Evolutionary conservation across 495 filamentous ascomycete genomes (phyloP).

Genomic region (Hyaloscypha finlandica): DNA sequence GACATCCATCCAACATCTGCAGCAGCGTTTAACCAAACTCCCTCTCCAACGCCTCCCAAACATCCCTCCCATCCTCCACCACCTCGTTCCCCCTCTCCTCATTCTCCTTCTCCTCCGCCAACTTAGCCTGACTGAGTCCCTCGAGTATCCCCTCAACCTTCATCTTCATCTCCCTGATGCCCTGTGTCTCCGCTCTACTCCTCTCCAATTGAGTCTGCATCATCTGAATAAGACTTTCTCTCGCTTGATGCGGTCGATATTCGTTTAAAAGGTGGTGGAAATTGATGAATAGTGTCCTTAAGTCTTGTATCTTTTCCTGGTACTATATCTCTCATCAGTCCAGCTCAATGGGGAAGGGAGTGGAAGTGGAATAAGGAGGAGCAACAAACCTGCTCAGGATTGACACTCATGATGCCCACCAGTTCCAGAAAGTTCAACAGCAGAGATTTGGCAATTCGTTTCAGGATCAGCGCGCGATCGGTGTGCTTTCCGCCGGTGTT

Average conservation of each 20-base stretch:
- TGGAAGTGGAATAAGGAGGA: neutral
- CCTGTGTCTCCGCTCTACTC: conserved; percentile 74
- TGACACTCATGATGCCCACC: conserved; percentile 62
- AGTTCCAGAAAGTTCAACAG: conserved; percentile 86
- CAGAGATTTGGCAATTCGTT: conserved; percentile 75
- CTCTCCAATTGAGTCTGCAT: conserved; percentile 87
- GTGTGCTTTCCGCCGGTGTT: conserved; percentile 43
- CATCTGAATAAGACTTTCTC: conserved; percentile 84
- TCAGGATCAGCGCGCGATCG: conserved; percentile 75
- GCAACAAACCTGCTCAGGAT: conserved; percentile 55
- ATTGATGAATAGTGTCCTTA: conserved; percentile 82
- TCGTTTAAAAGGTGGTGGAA: conserved; percentile 90
- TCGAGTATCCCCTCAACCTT: conserved; percentile 71
- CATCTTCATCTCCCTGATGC: conserved; percentile 69
- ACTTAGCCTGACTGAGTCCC: conserved; percentile 54
- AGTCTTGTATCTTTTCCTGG: conserved; percentile 67
- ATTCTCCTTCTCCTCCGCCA: conserved; percentile 23
- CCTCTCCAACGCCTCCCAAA: conserved; percentile 30
- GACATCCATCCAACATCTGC: too few relatives aligned
- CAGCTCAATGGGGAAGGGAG: neutral
- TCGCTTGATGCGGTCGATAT: conserved; percentile 92
- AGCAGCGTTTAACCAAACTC: conserved; percentile 25
- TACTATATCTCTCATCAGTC: conserved; percentile 32
- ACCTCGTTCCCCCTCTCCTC: conserved; percentile 20
- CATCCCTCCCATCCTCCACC: conserved; percentile 24